phyloP scores from a whole-genome alignment of 441 rosid species.

The Hypseocharis bilobata region DNA sequence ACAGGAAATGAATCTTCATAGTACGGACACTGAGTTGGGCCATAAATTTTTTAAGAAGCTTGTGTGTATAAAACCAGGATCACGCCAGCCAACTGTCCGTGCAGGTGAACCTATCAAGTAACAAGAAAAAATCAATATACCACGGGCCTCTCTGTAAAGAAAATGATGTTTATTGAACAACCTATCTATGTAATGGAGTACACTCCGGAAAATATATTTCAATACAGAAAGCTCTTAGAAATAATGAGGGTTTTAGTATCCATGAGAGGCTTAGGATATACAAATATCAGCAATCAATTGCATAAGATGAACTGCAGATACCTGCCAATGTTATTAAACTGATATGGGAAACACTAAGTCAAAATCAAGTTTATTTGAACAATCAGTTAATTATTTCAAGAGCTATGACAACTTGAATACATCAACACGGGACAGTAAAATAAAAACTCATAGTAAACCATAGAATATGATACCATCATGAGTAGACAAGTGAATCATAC shows the following conservation, averaged over 20 bases:
- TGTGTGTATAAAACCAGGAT: constrained; percentile 86
- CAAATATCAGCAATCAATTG: too few relatives aligned
- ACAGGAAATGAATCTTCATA: background rate
- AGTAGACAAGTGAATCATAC: constrained; percentile 34
- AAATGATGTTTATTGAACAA: too few relatives aligned
- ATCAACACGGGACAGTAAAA: background rate
- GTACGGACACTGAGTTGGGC: constrained; percentile 62
- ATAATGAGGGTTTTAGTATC: too few relatives aligned
- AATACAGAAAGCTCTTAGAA: too few relatives aligned
- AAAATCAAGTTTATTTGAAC: background rate
- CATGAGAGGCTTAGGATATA: too few relatives aligned
- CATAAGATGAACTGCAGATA: too few relatives aligned
- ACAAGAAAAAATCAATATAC: constrained; percentile 3
- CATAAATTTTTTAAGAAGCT: constrained; percentile 76
- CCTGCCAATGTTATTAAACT: too few relatives aligned
- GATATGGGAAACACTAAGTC: background rate
- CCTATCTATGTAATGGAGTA: too few relatives aligned
- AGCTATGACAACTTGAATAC: background rate
- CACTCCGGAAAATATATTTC: too few relatives aligned
- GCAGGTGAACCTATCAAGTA: constrained; percentile 63
- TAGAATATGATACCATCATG: background rate
- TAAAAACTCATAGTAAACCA: background rate
- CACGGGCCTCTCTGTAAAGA: background rate
- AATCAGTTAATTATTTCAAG: background rate
- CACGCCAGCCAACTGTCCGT: constrained; percentile 87